Evolutionary conservation across 352 stramenopile species (phyloP).

Genomic region (Pythium oligandrum): DNA sequence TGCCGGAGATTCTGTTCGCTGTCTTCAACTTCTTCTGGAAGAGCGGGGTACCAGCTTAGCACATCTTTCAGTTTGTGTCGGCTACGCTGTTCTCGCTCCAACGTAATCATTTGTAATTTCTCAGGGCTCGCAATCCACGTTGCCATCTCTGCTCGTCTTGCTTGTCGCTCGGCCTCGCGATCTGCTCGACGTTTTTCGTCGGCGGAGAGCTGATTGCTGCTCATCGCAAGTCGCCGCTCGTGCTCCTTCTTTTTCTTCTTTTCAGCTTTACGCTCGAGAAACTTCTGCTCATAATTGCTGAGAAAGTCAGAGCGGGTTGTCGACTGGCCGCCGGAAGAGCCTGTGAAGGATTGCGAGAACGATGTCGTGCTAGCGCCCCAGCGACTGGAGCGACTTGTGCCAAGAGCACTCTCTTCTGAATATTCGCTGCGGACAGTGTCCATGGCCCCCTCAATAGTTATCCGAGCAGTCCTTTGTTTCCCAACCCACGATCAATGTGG

Average conservation of each 20-base stretch:
- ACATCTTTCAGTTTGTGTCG: conserved; percentile 34
- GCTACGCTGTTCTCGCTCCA: conserved; percentile 29
- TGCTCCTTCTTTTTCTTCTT: conserved; percentile 40
- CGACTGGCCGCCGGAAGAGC: conserved; percentile 24
- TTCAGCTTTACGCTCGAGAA: conserved; percentile 41
- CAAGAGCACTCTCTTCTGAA: conserved; percentile 26
- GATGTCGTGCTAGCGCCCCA: conserved; percentile 14
- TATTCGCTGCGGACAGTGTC: conserved; percentile 45
- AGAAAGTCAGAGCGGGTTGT: conserved; percentile 46
- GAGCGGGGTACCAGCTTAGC: conserved; percentile 45
- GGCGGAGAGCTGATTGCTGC: conserved; percentile 31
- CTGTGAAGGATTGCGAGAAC: conserved; percentile 37
- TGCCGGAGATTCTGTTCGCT: background rate
- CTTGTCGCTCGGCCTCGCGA: conserved; percentile 42
- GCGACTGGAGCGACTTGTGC: conserved; percentile 22
- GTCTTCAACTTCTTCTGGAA: background rate
- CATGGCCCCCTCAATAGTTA: conserved; percentile 1
- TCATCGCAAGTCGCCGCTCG: conserved; percentile 26
- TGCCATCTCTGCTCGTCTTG: conserved; percentile 44
- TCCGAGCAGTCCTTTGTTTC: too few species aligned
- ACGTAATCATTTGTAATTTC: conserved; percentile 13
- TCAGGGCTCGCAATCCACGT: conserved; percentile 39
- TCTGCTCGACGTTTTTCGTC: conserved; percentile 42
- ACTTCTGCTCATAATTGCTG: conserved; percentile 52
- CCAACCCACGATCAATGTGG: too few species aligned